These are phyloP conservation scores for Apophysomyces elegans DNA, from an alignment of 371 early-diverging fungal species.

Conservation along the genomic window DNA sequence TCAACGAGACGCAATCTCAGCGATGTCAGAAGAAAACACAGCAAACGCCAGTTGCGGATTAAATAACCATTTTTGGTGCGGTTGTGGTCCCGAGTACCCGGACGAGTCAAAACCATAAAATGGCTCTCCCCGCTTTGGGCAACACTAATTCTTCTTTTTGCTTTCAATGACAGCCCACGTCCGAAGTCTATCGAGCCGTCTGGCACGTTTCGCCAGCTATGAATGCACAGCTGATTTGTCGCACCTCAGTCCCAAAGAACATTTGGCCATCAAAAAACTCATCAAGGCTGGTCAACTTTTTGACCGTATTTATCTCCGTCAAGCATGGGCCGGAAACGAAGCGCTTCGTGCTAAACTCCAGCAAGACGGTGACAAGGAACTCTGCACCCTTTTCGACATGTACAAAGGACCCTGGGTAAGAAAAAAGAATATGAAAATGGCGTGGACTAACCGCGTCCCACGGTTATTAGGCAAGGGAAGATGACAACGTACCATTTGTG, in stretches of 20 bases:
- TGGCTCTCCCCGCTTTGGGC: not conserved
- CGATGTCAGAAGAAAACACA: no score
- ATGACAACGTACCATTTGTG: conserved; percentile 64
- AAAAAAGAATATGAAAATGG: not conserved
- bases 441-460: no score
- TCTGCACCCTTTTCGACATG: conserved; percentile 62
- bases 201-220: conserved; percentile 56
- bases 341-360: conserved; percentile 57
- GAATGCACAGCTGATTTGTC: conserved; percentile 66
- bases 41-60: no score
- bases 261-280: conserved; percentile 66
- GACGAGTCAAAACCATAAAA: no score
- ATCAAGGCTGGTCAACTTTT: conserved; percentile 68
- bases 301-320: conserved; percentile 69
- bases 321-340: conserved; percentile 75
- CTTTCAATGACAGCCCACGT: conserved; percentile 28
- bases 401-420: conserved; percentile 79
- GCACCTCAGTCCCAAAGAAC: conserved; percentile 64
- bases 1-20: no score
- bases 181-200: conserved; percentile 38
- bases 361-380: conserved; percentile 38
- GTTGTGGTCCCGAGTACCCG: no score
- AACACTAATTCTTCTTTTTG: not conserved
- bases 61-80: no score
- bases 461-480: conserved; percentile 39